A percentile compares a stretch with the other conserved stretches of the same genome.
Conservation (phyloP, 2,329 filamentous ascomycete species). For the Talaromyces sp. region DNA sequence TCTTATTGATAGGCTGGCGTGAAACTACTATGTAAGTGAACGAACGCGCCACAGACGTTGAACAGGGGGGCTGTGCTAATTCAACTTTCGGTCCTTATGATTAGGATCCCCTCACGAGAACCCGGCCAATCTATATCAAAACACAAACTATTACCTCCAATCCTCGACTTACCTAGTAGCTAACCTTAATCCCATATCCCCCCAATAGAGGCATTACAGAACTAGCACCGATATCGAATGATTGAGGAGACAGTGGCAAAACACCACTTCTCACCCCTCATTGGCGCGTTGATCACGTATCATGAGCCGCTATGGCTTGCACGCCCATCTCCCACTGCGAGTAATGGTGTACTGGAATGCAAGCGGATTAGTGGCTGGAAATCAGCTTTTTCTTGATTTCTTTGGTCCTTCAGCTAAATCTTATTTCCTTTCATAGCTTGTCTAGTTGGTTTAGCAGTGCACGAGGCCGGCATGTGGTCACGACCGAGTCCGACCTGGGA, state of each 20-base stretch:
- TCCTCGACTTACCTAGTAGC: neutral
- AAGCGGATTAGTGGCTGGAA: neutral
- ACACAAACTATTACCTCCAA: neutral
- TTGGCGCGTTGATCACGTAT: slow-evolving; percentile 2
- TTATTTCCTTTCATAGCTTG: neutral
- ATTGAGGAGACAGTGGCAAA: neutral
- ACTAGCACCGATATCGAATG: neutral
- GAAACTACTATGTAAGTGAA: neutral
- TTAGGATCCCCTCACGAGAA: neutral
- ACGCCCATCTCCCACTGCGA: neutral
- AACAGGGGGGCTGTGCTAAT: neutral
- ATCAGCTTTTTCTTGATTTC: neutral
- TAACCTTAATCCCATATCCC: neutral
- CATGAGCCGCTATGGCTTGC: slow-evolving; percentile 2
- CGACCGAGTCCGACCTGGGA: neutral
- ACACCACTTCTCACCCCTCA: neutral
- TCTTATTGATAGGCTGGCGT: neutral
- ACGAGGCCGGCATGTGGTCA: neutral
- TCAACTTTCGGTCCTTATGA: neutral
- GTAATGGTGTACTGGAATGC: neutral
- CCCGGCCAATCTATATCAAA: neutral
- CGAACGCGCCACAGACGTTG: neutral
- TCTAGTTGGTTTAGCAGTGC: too few species aligned
- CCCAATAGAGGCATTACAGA: neutral
- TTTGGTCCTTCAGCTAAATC: neutral